Evolutionary conservation across 495 filamentous ascomycete species (phyloP).

Genomic region (Cudoniella acicularis): DNA sequence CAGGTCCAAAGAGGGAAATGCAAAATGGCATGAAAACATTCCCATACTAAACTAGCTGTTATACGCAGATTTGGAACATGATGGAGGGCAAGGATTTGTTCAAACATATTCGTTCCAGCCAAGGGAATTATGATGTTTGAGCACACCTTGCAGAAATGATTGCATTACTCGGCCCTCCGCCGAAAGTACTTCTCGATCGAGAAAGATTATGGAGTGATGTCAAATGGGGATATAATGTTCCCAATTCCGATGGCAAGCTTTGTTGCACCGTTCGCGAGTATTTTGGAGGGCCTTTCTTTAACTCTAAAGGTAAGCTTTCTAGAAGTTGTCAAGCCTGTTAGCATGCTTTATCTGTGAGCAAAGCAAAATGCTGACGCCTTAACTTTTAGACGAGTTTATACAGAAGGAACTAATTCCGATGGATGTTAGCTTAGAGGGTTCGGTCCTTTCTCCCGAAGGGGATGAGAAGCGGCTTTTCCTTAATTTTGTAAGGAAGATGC

Average conservation of each 20-base stretch:
- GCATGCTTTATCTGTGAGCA: neutral
- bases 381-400: conserved; percentile 8
- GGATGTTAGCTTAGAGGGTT: conserved; percentile 12
- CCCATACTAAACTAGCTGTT: no score
- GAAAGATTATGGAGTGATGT: conserved; percentile 19
- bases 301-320: conserved; percentile 17
- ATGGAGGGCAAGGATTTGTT: conserved; percentile 32
- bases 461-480: conserved; percentile 40
- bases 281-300: conserved; percentile 29
- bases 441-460: conserved; percentile 29
- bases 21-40: no score
- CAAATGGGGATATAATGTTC: conserved; percentile 6
- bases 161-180: conserved; percentile 37
- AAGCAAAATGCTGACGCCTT: no score
- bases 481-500: conserved; percentile 39
- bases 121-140: conserved; percentile 27
- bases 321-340: neutral
- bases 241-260: conserved; percentile 12
- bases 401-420: conserved; percentile 13
- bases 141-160: conserved; percentile 37
- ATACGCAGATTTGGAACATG: conserved; percentile 38
- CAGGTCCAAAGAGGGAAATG: no score
- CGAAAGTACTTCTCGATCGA: conserved; percentile 26
- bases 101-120: conserved; percentile 21
- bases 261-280: conserved; percentile 24